Percentiles rank a stretch among this genome's conserved stretches.
Conservation (phyloP, 1,284 basidiomycete species). For the Anthracocystis panici-leucophaei region DNA sequence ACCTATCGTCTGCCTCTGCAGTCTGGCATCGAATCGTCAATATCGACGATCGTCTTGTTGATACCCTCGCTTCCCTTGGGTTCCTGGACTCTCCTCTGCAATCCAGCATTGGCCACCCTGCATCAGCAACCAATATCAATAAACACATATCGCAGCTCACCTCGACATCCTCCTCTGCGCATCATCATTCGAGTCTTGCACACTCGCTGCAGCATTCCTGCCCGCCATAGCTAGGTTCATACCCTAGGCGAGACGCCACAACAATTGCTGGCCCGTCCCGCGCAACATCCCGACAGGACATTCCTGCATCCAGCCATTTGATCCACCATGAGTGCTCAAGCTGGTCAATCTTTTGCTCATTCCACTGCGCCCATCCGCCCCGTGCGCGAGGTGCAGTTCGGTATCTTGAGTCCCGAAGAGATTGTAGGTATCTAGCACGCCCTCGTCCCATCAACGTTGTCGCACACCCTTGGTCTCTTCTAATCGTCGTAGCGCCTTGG, state of each 20-base stretch:
- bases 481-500: neutral
- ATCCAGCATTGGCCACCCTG: neutral
- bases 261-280: neutral
- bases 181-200: neutral
- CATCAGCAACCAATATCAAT: neutral
- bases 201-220: too few relatives aligned
- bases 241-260: conserved; percentile 1
- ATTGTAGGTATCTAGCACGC: conserved; percentile 73
- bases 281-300: neutral
- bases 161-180: neutral
- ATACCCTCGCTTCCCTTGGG: neutral
- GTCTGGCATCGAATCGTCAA: conserved; percentile 13
- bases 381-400: conserved; percentile 98
- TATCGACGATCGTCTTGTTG: neutral
- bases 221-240: neutral
- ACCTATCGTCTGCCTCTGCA: conserved; percentile 18
- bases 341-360: conserved; percentile 74
- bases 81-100: neutral
- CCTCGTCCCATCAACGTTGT: conserved; percentile 5
- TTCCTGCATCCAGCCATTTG: neutral
- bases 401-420: conserved; percentile 99
- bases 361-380: conserved; percentile 85
- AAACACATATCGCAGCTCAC: neutral
- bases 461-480: neutral
- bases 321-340: conserved; percentile 50